Base-by-base conservation (phyloP, 805 yeast species). In the Yamadazyma insecticola region DNA sequence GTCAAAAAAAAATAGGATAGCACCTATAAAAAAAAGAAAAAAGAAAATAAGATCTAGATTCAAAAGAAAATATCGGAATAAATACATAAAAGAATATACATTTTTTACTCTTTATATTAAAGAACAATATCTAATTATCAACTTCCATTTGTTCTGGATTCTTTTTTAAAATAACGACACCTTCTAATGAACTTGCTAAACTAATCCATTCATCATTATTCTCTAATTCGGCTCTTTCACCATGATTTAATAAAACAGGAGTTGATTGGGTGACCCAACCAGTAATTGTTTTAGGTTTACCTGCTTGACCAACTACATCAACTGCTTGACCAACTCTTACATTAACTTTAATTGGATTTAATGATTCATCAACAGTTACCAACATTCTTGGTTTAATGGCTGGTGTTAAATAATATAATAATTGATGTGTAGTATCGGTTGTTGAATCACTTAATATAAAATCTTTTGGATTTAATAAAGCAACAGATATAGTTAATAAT, bases 241-340 rank as follows among this genome's bases (percentile, higher is more conserved):
- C 97, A 47, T 80, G 79, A 24, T 92, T 89, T 35, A 92, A 70
- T 47, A 92, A 67, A 13, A 92, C 99, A 1, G 99, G 99, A 0
- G 99, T 92, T 4, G 92, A 84, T 52, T 92, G 98, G 1, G 99
- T 92, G 13, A 92, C 97, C 98, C 98, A 92, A 22, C 99, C 99
- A 4, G 99, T 92, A 28, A 92, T 92, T 9, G 97, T 89, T 70
- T 92, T 92, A 29, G 98, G 99, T 48, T 86, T 87, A 65, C 99
- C 99, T 0, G 97, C 99, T 59, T 90, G 97, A 20, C 98, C 99
- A 40, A 92, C 97, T 23, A 89, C 87, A 55, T 92, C 98, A 17
- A 92, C 97, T 5, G 98, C 97, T 63, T 90, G 97, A 41, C 99
- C 99, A 18, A 92, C 97, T 53, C 99, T 76, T 7, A 92, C 98